Evolutionary conservation across 2,329 filamentous ascomycete genomes (phyloP).

Genomic region (Exophiala sp.): DNA sequence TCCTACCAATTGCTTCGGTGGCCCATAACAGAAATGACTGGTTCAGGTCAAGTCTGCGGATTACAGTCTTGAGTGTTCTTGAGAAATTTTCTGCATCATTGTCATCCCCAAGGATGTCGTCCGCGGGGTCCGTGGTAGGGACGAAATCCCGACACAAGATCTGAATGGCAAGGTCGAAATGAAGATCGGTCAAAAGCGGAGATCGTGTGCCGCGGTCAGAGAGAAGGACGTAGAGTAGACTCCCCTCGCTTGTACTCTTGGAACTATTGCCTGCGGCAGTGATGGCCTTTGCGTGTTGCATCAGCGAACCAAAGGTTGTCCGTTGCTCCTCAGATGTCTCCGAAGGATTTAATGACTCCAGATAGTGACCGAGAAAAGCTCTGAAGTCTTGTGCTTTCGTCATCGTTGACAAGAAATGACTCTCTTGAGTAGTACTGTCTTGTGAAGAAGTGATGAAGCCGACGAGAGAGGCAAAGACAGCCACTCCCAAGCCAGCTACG

Average conservation of each 20-base stretch:
- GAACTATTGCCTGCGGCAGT: conserved; percentile 66
- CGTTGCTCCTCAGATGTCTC: conserved; percentile 39
- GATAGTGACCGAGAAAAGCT: conserved; percentile 69
- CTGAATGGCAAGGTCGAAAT: conserved; percentile 65
- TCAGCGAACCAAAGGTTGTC: conserved; percentile 46
- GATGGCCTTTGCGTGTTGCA: conserved; percentile 65
- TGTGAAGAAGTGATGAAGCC: conserved; percentile 72
- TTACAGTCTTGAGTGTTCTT: conserved; percentile 71
- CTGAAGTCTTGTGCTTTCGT: conserved; percentile 73
- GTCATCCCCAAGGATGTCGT: conserved; percentile 69
- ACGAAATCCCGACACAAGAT: conserved; percentile 74
- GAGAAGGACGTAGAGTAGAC: conserved; percentile 73
- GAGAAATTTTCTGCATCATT: conserved; percentile 59
- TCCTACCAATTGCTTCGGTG: conserved; percentile 75
- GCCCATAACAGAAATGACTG: conserved; percentile 78
- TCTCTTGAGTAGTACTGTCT: conserved; percentile 79
- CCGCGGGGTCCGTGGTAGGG: conserved; percentile 53
- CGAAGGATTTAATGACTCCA: conserved; percentile 60
- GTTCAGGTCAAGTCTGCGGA: conserved; percentile 61
- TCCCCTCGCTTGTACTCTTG: conserved; percentile 70
- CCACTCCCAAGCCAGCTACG: conserved; percentile 73
- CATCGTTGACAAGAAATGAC: conserved; percentile 73
- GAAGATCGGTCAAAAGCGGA: conserved; percentile 66
- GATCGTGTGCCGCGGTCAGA: conserved; percentile 63
- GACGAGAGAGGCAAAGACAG: conserved; percentile 73